Conservation (phyloP, 805 yeast species). For the Candida railenensis region DNA sequence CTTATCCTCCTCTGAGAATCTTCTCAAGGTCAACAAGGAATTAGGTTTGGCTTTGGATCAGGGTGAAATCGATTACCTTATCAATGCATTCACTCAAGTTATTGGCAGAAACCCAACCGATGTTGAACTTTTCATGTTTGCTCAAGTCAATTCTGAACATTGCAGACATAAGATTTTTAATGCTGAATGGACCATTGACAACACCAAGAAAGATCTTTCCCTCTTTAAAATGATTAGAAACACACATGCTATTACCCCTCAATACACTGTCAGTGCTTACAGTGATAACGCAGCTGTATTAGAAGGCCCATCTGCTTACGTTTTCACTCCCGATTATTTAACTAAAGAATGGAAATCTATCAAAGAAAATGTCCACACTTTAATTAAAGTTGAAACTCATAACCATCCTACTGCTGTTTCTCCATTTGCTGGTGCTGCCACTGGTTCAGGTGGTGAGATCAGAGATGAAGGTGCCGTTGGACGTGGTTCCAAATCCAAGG, state of each 20-base stretch:
- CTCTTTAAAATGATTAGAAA: slow-evolving; percentile 94
- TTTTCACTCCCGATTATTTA: slow-evolving; percentile 73
- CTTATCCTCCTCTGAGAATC: slow-evolving; percentile 52
- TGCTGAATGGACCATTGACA: slow-evolving; percentile 97
- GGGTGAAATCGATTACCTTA: slow-evolving; percentile 88
- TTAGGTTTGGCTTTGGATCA: slow-evolving; percentile 93
- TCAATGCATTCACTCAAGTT: slow-evolving; percentile 73
- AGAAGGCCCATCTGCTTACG: slow-evolving; percentile 76
- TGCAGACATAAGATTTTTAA: slow-evolving; percentile 99
- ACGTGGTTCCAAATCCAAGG: slow-evolving; percentile 94
- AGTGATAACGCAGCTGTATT: slow-evolving; percentile 97
- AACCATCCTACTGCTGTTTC: slow-evolving; percentile 99
- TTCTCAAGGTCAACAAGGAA: slow-evolving; percentile 73
- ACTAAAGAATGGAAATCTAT: slow-evolving; percentile 72
- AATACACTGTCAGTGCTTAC: slow-evolving; percentile 87
- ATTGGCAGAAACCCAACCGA: slow-evolving; percentile 92
- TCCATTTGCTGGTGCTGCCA: slow-evolving; percentile 99
- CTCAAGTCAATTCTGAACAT: slow-evolving; percentile 98
- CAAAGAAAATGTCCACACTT: slow-evolving; percentile 79
- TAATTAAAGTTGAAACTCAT: slow-evolving; percentile 97
- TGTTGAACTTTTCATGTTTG: slow-evolving; percentile 97
- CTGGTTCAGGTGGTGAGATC: slow-evolving; percentile 99
- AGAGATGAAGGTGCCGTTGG: slow-evolving; percentile 99
- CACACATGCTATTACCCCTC: slow-evolving; percentile 79
- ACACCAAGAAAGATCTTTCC: slow-evolving; percentile 65